These are phyloP conservation scores for Thuidium tamariscinum DNA, from an alignment of 225 moss, liverwort and hornwort genomes.

Conservation along the genomic window DNA sequence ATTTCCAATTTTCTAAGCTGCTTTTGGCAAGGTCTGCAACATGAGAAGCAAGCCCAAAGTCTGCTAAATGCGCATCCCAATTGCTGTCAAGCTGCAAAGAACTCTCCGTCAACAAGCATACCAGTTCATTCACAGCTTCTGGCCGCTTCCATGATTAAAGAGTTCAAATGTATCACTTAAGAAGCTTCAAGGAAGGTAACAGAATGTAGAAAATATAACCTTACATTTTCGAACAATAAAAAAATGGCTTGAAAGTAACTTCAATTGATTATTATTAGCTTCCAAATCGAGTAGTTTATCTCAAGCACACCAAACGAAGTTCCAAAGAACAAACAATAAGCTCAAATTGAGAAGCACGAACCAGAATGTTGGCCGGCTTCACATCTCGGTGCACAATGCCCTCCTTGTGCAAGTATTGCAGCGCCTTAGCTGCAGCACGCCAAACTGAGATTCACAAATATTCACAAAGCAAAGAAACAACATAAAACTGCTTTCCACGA, in stretches of 20 bases:
- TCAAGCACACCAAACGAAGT: neutral
- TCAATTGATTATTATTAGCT: neutral
- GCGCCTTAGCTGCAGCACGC: constrained; percentile 34
- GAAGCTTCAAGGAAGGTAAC: neutral
- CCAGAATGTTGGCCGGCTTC: constrained; percentile 62
- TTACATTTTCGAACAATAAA: neutral
- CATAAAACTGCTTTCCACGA: neutral
- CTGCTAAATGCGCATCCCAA: constrained; percentile 55
- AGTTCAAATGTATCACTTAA: neutral
- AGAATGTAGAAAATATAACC: neutral
- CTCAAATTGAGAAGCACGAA: neutral
- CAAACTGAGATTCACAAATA: neutral
- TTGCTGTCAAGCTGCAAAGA: constrained; percentile 50
- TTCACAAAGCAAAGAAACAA: neutral
- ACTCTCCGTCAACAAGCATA: neutral
- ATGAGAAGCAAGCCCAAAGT: constrained; percentile 55
- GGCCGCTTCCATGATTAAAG: neutral
- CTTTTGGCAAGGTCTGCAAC: constrained; percentile 32
- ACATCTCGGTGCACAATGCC: constrained; percentile 65
- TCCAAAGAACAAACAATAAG: neutral
- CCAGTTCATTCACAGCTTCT: neutral
- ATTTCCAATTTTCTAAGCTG: constrained; percentile 43
- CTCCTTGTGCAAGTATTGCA: constrained; percentile 49
- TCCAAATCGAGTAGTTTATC: neutral
- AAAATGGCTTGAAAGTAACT: neutral